Base-by-base conservation (phyloP, 2,329 filamentous ascomycete genomes). In the Ophiostoma ips region DNA sequence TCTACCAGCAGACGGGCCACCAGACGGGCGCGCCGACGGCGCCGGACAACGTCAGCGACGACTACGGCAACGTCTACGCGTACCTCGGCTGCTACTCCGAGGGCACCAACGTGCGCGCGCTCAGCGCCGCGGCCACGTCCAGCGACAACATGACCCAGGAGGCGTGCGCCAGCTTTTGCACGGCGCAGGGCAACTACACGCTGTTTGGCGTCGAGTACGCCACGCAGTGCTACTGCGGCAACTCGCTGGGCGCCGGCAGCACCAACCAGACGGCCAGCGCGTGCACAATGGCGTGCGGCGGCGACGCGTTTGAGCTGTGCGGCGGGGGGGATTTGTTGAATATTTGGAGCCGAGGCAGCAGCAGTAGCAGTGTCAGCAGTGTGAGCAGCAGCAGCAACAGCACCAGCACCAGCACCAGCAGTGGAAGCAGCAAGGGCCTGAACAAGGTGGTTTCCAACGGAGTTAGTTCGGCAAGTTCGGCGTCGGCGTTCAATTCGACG, bases 221-320 rank as follows among this genome's bases (percentile, higher is more conserved):
- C 8, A 59, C 61, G 18, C 70, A 77, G 56, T 78, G 75, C 58
- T 78, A 69, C 64, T 79, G 73, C 54, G 70, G 66, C 33, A 55
- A 56, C 51, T 5, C 19, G 5, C 43, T 57, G 10, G 47, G 18
- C 24, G 21, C 18, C 1, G 52, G 53, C 24, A 52, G 43, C 46
- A 45, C 37, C 9, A 11, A n/a, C 10, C 37, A 50, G 15, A 24
- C 45, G 21, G 50, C 48, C 12, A 48, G 31, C 12, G 6, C 47
- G 7, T 58, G 57, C 47, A 49, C 34, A 13, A 50, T 55, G 43
- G 43, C 50, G 5, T 58, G 57, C 49, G 51, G 46, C 2, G 57
- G 57, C 28, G 33, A 53, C 24, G 33, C 21, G 5, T 38, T 48
- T 16, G 48, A 54, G 47, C 40, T 53, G 5, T 58, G 57, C 24